Percentiles rank a stretch among this genome's conserved stretches.
phyloP scores from a whole-genome alignment of 495 filamentous ascomycete species.

The Acidiella bohemica region DNA sequence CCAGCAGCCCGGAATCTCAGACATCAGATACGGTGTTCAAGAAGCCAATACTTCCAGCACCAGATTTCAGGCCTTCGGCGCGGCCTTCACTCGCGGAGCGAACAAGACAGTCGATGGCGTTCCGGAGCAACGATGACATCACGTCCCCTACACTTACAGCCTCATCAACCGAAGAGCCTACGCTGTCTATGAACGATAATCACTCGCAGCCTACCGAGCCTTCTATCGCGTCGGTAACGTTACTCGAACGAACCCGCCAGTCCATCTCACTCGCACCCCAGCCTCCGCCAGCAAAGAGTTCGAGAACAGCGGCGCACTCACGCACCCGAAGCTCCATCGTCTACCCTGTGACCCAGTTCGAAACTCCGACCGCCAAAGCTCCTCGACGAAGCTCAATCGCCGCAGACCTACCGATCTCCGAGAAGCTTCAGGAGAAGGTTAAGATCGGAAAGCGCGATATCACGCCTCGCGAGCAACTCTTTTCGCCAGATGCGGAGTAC shows the following conservation, averaged over 20 bases:
- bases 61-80: conserved; percentile 1
- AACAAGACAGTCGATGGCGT: conserved; percentile 33
- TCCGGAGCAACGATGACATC: conserved; percentile 11
- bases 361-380: conserved; percentile 42
- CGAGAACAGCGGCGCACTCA: conserved; percentile 25
- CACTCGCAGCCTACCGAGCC: no score
- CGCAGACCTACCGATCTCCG: neutral
- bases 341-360: conserved; percentile 49
- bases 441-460: conserved; percentile 24
- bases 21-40: neutral
- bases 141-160: no score
- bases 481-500: conserved; percentile 59
- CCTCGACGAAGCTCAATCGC: neutral
- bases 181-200: no score
- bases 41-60: neutral
- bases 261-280: conserved; percentile 57
- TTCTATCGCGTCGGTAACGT: no score
- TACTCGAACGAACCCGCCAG: conserved; percentile 65
- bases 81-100: conserved; percentile 32
- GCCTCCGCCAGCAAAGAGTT: conserved; percentile 11
- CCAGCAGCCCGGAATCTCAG: neutral
- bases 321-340: conserved; percentile 33
- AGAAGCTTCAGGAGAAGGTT: conserved; percentile 13
- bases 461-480: conserved; percentile 45
- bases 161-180: no score